Evolutionary conservation across 73 alveolate genomes (phyloP).

Genomic region (Symbiodinium natans): DNA sequence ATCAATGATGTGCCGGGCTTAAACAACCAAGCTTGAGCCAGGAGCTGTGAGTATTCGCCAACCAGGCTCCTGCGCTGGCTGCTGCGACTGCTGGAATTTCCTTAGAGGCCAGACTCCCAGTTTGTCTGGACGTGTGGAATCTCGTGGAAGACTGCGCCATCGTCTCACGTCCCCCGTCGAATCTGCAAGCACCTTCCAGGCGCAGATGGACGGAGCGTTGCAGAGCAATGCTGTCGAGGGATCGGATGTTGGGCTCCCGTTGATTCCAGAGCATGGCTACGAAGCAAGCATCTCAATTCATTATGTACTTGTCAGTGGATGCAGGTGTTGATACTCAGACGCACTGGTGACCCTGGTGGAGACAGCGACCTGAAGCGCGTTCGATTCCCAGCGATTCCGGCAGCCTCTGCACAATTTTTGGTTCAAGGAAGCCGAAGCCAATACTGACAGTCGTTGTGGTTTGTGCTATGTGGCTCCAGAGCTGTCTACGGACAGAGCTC

Average conservation of each 20-base stretch:
- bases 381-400: not conserved
- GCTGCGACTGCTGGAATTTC: constrained; percentile 84
- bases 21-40: not conserved
- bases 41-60: not conserved
- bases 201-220: constrained; percentile 84
- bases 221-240: constrained; percentile 86
- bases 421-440: too few species aligned
- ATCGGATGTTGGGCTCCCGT: constrained; percentile 16
- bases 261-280: too few species aligned
- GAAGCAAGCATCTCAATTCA: too few species aligned
- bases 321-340: constrained; percentile 47
- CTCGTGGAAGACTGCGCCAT: not conserved
- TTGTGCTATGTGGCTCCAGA: too few species aligned
- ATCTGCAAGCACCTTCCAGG: not conserved
- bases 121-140: not conserved
- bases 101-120: not conserved
- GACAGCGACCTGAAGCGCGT: constrained; percentile 65
- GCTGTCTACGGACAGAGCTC: too few species aligned
- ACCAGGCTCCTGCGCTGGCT: constrained; percentile 73
- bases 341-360: constrained; percentile 47
- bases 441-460: too few species aligned
- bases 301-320: too few species aligned
- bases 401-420: not conserved
- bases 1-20: constrained; percentile 44
- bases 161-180: not conserved